Evolutionary conservation across 768 basidiomycete species (phyloP).

Genomic region (Mrakia frigida): DNA sequence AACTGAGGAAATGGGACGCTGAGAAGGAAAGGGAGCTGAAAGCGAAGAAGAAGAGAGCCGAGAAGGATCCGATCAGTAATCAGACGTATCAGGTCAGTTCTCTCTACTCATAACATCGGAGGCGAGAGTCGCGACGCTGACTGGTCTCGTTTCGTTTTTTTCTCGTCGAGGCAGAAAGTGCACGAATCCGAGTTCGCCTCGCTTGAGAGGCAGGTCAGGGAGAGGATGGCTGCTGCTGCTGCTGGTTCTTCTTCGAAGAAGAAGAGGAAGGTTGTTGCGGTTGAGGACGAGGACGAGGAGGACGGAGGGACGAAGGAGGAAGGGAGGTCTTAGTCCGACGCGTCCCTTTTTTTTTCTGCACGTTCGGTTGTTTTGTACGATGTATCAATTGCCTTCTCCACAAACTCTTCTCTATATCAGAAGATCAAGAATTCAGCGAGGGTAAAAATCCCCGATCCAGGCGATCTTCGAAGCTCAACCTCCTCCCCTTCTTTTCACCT

Average conservation of each 20-base stretch:
- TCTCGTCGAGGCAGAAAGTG: not conserved
- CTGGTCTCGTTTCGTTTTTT: not conserved
- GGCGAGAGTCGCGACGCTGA: not conserved
- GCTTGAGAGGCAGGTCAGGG: constrained; percentile 2
- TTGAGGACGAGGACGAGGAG: not conserved
- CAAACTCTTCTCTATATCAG: not conserved
- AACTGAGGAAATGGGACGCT: constrained; percentile 18
- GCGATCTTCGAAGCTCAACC: not conserved
- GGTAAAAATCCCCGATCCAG: not conserved
- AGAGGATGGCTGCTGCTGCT: not conserved
- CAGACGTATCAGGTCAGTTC: constrained; percentile 14
- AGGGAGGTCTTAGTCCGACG: not conserved
- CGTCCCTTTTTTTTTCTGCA: not conserved
- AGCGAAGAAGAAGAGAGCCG: constrained; percentile 6
- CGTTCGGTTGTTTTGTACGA: not conserved
- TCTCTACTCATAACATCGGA: not conserved
- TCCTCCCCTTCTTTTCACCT: not conserved
- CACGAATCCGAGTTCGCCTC: constrained; percentile 10
- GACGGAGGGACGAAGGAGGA: no score
- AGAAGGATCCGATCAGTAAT: constrained; percentile 6
- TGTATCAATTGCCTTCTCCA: not conserved
- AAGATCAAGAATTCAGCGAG: not conserved
- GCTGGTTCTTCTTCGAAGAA: not conserved
- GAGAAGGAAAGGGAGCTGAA: constrained; percentile 5
- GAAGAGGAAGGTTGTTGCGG: not conserved